Conservation (phyloP, 352 stramenopile species). For the Thraustotheca clavata region DNA sequence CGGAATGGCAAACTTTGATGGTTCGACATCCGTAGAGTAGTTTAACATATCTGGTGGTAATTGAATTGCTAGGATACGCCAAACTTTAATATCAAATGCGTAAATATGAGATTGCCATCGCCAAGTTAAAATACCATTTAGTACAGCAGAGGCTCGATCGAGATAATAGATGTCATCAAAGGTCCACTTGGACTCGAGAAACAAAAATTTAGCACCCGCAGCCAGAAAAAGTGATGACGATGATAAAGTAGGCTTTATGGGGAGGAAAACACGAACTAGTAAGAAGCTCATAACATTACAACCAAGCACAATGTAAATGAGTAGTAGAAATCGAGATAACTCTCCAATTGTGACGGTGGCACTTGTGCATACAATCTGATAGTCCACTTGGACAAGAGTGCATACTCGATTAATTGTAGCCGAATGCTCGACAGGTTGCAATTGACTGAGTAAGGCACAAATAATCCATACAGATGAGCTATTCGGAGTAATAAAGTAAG, state of each 20-base stretch:
- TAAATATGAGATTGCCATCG: not conserved
- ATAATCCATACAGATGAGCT: not conserved
- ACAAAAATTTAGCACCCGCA: not conserved
- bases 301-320: not conserved
- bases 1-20: not conserved
- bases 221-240: not conserved
- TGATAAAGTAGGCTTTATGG: not conserved
- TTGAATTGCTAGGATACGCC: not conserved
- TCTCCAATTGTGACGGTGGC: not conserved
- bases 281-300: not conserved
- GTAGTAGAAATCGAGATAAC: not conserved
- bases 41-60: not conserved
- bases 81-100: slow-evolving; percentile 9
- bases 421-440: not conserved
- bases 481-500: not conserved
- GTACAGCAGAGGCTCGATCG: not conserved
- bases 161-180: slow-evolving; percentile 10
- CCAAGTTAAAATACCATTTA: slow-evolving; percentile 4
- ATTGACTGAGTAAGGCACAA: not conserved
- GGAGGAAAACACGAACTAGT: not conserved
- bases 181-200: not conserved
- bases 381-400: not conserved
- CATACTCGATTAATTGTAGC: not conserved
- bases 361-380: not conserved
- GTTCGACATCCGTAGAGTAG: not conserved